Evolutionary conservation across 768 basidiomycete species (phyloP), one percentile per base, ranked within the genome.

Genomic region (Tremella yokohamensis): DNA sequence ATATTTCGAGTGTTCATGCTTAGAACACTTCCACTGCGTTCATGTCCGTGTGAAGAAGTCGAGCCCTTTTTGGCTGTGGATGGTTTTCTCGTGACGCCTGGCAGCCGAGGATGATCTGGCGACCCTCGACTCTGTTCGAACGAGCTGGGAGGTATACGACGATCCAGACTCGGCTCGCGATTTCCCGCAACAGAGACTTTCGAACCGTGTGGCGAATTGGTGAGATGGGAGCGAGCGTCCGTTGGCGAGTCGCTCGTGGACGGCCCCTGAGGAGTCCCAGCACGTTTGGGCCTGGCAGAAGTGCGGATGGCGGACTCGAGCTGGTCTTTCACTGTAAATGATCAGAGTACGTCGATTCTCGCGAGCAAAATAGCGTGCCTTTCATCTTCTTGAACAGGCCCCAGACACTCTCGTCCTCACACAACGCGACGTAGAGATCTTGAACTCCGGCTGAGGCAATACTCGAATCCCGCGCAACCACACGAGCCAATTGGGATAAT

Each of bases 401-500:
- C 78, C 90, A 96, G 49, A 94, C 83, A 49, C 85, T 81, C 64
- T 89, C 86, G 76, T 96, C 93, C 77, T 96, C 93, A 61, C 89
- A 91, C 15, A 96, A 80, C 0, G 90, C 90, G 16, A 85, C 81
- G 74, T 90, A 92, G 45, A 97, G 79, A 75, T 96, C 91, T 59
- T 88, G 84, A 8, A 84, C 80, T 9, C 84, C 85, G 20, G 91
- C 92, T 20, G 79, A 79, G 2, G 86, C 82, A 49, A 87, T 83
- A 68, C 87, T 87, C 64, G 90, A 89, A 75, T 93, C 89, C 54
- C 91, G 84, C 45, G 88, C 84, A 13, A 86, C 85, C 22, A 96
- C 90, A 26, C 87, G 83, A 54, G 88, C 86, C 26, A 93, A 85
- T 68, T 87, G 90, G 11, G 87, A 84, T 49, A 92, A 80, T 48